Evolutionary conservation across 106 monocot genomes (phyloP).

Genomic region (Chionographis japonica): DNA sequence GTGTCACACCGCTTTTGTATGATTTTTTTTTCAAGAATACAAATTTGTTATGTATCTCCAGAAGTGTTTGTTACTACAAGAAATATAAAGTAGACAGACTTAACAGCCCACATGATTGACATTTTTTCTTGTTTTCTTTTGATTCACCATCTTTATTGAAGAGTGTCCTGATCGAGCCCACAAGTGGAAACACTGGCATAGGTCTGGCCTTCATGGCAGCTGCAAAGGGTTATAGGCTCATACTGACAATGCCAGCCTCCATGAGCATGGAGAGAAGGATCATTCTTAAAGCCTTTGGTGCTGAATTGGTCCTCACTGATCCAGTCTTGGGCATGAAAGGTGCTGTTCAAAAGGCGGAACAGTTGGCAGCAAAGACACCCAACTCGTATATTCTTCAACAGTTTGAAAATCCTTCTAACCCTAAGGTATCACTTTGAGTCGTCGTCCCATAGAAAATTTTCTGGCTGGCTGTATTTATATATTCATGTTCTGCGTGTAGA

Average conservation of each 20-base stretch:
- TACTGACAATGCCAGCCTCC: slow-evolving; percentile 66
- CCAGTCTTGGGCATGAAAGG: slow-evolving; percentile 57
- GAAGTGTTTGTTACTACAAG: too few species aligned
- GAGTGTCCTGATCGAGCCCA: slow-evolving; percentile 71
- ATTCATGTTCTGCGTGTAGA: slow-evolving; percentile 17
- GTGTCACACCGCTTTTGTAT: too few species aligned
- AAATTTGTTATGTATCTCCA: too few species aligned
- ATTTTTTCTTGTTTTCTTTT: not conserved
- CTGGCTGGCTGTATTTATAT: not conserved
- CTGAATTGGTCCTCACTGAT: slow-evolving; percentile 56
- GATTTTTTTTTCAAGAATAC: too few species aligned
- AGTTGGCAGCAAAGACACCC: slow-evolving; percentile 51
- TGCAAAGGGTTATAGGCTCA: slow-evolving; percentile 66
- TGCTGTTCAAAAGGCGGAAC: slow-evolving; percentile 51
- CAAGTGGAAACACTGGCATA: slow-evolving; percentile 79
- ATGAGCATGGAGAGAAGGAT: slow-evolving; percentile 76
- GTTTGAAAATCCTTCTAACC: slow-evolving; percentile 66
- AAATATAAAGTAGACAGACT: too few species aligned
- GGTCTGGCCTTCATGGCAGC: slow-evolving; percentile 71
- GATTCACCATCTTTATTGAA: not conserved
- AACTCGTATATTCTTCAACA: slow-evolving; percentile 68
- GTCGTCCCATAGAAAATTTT: not conserved
- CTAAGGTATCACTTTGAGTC: slow-evolving; percentile 23
- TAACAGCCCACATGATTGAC: too few species aligned
- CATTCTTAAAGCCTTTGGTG: slow-evolving; percentile 64